Evolutionary conservation across 2,329 filamentous ascomycete species (phyloP).

Genomic region (Stagonosporopsis vannaccii): DNA sequence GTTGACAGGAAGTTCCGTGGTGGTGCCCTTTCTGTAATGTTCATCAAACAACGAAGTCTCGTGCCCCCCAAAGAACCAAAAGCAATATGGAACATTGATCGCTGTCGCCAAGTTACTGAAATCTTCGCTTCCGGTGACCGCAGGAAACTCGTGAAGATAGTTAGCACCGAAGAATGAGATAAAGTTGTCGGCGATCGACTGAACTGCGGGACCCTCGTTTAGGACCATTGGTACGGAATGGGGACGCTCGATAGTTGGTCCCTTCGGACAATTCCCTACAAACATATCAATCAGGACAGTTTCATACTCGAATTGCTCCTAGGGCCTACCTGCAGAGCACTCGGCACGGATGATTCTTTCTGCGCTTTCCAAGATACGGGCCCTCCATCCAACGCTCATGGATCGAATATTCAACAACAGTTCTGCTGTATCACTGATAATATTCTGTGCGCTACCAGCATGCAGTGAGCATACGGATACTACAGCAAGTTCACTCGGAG

Average conservation of each 20-base stretch:
- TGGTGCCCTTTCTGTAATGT: neutral
- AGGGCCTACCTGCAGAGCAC: neutral
- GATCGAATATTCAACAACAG: neutral
- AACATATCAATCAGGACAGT: no score
- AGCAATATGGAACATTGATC: neutral
- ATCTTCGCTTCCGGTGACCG: neutral
- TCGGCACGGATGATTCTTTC: neutral
- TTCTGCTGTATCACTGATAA: neutral
- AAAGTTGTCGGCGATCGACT: neutral
- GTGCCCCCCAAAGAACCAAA: neutral
- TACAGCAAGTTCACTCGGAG: neutral
- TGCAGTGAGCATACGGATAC: neutral
- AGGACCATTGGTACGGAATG: neutral
- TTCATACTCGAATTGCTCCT: no score
- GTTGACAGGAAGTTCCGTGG: neutral
- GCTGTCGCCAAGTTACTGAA: neutral
- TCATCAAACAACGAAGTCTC: neutral
- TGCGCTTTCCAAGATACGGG: neutral
- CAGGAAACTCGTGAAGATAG: neutral
- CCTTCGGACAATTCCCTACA: neutral
- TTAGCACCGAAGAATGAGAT: neutral
- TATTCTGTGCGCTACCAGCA: neutral
- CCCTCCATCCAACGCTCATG: neutral
- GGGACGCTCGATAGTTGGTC: neutral
- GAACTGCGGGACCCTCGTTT: neutral